Percentiles rank a stretch among this genome's conserved stretches.
Conservation (phyloP, 2,329 filamentous ascomycete genomes). For the Phialophora tarda region DNA sequence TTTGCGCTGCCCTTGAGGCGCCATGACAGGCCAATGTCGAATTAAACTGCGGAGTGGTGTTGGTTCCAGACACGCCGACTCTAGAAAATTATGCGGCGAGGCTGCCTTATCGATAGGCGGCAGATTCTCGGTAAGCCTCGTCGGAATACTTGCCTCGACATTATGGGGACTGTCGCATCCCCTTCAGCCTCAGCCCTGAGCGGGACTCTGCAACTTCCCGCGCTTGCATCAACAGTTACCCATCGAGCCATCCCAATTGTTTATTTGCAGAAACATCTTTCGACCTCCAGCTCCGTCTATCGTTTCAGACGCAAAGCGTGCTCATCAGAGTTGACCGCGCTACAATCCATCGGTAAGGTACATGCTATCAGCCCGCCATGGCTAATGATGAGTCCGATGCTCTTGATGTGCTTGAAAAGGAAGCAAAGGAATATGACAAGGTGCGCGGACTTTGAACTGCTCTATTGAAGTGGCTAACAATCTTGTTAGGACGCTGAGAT, state of each 20-base stretch:
- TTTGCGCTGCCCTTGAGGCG: constrained; percentile 24
- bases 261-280: not conserved
- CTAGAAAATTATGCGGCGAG: not conserved
- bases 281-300: not conserved
- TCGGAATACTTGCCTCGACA: constrained; percentile 4
- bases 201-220: not conserved
- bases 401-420: constrained; percentile 78
- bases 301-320: not conserved
- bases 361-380: constrained; percentile 47
- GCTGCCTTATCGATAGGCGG: constrained; percentile 25
- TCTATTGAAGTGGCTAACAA: constrained; percentile 28
- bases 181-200: not conserved
- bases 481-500: constrained; percentile 82
- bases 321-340: constrained; percentile 5
- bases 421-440: constrained; percentile 91
- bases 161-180: not conserved
- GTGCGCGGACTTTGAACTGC: constrained; percentile 50
- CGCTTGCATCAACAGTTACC: not conserved
- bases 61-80: not conserved
- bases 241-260: not conserved
- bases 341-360: constrained; percentile 37
- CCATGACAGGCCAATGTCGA: constrained; percentile 19
- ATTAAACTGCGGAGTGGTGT: not conserved
- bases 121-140: constrained; percentile 11
- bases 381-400: constrained; percentile 73